Evolutionary conservation across 2,329 filamentous ascomycete genomes (phyloP).

Genomic region (Neospermospora avenae): DNA sequence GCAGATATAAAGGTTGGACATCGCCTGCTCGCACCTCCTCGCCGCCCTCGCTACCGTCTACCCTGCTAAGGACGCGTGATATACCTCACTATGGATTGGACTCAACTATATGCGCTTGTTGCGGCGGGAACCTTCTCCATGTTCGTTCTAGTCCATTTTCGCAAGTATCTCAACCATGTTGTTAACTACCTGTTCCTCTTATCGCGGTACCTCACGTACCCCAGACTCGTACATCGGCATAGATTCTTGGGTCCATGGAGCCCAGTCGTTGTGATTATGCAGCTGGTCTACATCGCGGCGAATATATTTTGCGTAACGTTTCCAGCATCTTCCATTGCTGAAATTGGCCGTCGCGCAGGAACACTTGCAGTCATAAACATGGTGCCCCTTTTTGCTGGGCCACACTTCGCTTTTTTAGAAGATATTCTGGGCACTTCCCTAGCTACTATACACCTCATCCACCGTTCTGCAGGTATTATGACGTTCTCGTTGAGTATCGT

Average conservation of each 20-base stretch:
- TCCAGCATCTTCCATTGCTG: neutral
- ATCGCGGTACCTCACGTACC: neutral
- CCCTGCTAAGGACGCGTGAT: neutral
- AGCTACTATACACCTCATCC: neutral
- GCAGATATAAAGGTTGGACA: neutral
- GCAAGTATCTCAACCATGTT: neutral
- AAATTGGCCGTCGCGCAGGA: neutral
- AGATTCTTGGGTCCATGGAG: neutral
- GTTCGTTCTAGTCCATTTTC: neutral
- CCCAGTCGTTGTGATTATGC: neutral
- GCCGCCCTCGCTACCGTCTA: neutral
- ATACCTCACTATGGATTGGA: neutral
- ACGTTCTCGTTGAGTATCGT: neutral
- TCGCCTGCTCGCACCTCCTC: neutral
- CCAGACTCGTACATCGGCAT: neutral
- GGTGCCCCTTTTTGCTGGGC: neutral
- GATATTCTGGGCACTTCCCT: neutral
- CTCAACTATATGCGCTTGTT: neutral
- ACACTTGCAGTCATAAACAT: neutral
- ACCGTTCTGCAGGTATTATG: neutral
- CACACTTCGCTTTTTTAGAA: neutral
- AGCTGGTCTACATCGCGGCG: neutral
- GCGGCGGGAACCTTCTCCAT: neutral
- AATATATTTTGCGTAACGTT: neutral
- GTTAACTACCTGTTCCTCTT: neutral